A percentile compares a stretch with the other conserved stretches of the same genome.
Conservation (phyloP, 2,329 filamentous ascomycete species). For the Colletotrichum euphorbiae region DNA sequence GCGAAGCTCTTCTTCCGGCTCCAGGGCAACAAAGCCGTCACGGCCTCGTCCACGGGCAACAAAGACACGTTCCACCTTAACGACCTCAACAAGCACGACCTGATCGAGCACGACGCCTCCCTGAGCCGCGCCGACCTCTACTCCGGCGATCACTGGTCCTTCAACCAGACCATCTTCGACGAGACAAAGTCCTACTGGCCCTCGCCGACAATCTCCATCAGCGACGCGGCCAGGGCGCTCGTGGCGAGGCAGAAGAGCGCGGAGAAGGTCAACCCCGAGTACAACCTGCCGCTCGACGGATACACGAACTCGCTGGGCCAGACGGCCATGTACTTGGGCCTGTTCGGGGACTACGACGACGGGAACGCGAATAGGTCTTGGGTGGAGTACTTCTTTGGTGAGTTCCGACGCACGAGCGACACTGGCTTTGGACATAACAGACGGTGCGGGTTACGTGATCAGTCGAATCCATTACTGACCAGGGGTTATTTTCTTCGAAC, state of each 20-base stretch:
- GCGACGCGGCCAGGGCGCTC: conserved; percentile 44
- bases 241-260: conserved; percentile 41
- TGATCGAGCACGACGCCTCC: conserved; percentile 32
- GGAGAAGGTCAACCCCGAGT: conserved; percentile 43
- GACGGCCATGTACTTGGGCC: conserved; percentile 39
- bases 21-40: conserved; percentile 34
- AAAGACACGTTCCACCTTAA: conserved; percentile 42
- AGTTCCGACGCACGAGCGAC: not conserved
- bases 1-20: conserved; percentile 37
- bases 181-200: conserved; percentile 31
- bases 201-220: conserved; percentile 35
- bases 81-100: conserved; percentile 43
- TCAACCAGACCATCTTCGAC: conserved; percentile 45
- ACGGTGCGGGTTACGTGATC: not conserved
- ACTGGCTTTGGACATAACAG: too few relatives aligned
- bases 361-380: conserved; percentile 39
- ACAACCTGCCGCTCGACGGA: conserved; percentile 33
- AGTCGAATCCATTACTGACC: not conserved
- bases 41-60: conserved; percentile 28
- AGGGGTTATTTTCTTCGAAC: not conserved
- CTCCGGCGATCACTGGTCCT: conserved; percentile 47
- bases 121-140: conserved; percentile 44
- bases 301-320: conserved; percentile 36
- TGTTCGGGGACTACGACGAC: conserved; percentile 39
- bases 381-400: conserved; percentile 38